Percentiles rank a stretch among this genome's conserved stretches.
Conservation (phyloP, 2,329 filamentous ascomycete genomes). For the Pseudogymnoascus sp. region DNA sequence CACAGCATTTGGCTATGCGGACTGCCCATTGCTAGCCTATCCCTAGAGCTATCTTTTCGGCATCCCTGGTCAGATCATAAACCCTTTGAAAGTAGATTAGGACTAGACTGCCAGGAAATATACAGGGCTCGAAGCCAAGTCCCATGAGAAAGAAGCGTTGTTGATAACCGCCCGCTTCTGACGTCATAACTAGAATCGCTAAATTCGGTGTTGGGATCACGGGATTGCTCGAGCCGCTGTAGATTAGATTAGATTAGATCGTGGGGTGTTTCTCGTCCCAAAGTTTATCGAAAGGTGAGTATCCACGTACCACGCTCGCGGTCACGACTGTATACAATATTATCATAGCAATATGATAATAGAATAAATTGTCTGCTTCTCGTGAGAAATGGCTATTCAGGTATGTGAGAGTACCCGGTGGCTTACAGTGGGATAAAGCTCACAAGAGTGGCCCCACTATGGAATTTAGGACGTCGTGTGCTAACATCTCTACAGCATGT, state of each 20-base stretch:
- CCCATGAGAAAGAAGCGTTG: neutral
- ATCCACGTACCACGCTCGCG: constrained; percentile 1
- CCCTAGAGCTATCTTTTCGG: neutral
- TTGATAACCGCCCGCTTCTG: neutral
- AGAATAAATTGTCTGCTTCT: neutral
- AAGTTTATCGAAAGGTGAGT: constrained; percentile 7
- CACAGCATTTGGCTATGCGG: neutral
- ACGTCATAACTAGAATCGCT: neutral
- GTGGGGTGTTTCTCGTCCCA: neutral
- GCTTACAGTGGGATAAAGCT: neutral
- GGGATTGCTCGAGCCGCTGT: neutral
- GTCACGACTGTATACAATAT: neutral
- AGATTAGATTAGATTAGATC: neutral
- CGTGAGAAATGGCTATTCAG: constrained; percentile 3
- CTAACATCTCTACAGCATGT: constrained; percentile 25
- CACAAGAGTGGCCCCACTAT: neutral
- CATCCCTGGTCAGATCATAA: neutral
- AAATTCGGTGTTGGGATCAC: neutral
- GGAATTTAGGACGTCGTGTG: neutral
- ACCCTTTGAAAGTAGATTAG: neutral
- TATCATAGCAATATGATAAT: neutral
- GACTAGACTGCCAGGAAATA: neutral
- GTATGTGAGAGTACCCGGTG: neutral
- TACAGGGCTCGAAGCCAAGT: neutral
- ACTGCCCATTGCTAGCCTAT: neutral